Evolutionary conservation across 768 basidiomycete species (phyloP).

Genomic region (Amanita jacksonii): DNA sequence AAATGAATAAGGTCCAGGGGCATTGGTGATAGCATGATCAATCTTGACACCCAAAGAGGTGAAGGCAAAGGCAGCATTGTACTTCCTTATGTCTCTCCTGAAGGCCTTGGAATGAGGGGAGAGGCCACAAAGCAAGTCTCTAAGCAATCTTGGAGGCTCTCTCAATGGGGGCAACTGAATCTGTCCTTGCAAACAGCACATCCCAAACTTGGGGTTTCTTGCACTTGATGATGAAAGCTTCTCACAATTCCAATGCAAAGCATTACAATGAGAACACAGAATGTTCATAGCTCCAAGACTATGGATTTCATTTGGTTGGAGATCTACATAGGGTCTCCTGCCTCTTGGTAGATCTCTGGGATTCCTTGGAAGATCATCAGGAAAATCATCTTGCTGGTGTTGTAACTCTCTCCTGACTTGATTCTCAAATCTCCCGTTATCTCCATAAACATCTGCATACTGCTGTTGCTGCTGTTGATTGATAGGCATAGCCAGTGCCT

Average conservation of each 20-base stretch:
- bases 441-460: no score
- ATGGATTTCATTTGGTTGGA: conserved; percentile 1
- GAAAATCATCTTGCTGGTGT: no score
- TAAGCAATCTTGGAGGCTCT: neutral
- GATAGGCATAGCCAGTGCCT: no score
- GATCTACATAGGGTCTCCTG: no score
- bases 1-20: neutral
- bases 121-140: neutral
- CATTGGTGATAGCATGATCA: neutral
- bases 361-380: no score
- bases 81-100: conserved; percentile 22
- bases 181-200: conserved; percentile 11
- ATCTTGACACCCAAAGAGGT: conserved; percentile 21
- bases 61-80: conserved; percentile 27
- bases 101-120: conserved; percentile 16
- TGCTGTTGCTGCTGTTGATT: no score
- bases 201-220: conserved; percentile 8
- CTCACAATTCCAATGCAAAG: conserved; percentile 9
- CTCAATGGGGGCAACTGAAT: neutral
- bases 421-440: no score
- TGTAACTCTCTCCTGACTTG: no score
- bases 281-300: conserved; percentile 6
- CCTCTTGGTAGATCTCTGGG: no score
- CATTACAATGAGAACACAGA: conserved; percentile 7
- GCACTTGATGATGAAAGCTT: conserved; percentile 1